A percentile compares a stretch with the other conserved stretches of the same genome.
Evolutionary conservation across 73 alveolate genomes (phyloP).

Genomic region (Paramecium octaurelia): DNA sequence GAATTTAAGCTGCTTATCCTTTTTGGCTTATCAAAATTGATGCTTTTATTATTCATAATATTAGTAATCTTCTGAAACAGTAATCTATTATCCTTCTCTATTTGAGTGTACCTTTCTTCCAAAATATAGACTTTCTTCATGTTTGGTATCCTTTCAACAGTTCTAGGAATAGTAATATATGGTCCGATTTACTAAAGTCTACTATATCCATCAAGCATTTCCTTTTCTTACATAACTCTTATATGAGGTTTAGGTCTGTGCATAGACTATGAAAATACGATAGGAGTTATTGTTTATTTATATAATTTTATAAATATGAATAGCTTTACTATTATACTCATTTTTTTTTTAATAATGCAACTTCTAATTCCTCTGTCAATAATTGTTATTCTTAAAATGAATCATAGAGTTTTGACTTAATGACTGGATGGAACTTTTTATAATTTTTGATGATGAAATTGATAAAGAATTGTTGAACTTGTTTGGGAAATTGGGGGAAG

Average conservation of each 20-base stretch:
- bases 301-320: background rate
- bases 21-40: background rate
- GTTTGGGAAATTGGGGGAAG: background rate
- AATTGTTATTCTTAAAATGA: background rate
- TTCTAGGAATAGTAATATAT: background rate
- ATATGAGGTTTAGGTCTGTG: constrained; percentile 30
- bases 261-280: background rate
- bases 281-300: background rate
- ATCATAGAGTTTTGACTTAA: background rate
- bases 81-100: constrained; percentile 74
- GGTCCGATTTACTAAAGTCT: constrained; percentile 17
- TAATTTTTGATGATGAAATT: background rate
- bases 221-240: constrained; percentile 17
- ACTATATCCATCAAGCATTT: background rate
- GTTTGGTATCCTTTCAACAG: background rate
- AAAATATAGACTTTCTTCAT: background rate
- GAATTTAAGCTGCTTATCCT: background rate
- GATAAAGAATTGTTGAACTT: background rate
- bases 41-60: constrained; percentile 15
- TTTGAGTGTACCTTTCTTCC: constrained; percentile 67
- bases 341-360: background rate
- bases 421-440: background rate
- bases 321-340: background rate
- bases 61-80: constrained; percentile 67
- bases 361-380: background rate